phyloP scores from a whole-genome alignment of 1,284 basidiomycete species.

The Cryptococcus neoformans region DNA sequence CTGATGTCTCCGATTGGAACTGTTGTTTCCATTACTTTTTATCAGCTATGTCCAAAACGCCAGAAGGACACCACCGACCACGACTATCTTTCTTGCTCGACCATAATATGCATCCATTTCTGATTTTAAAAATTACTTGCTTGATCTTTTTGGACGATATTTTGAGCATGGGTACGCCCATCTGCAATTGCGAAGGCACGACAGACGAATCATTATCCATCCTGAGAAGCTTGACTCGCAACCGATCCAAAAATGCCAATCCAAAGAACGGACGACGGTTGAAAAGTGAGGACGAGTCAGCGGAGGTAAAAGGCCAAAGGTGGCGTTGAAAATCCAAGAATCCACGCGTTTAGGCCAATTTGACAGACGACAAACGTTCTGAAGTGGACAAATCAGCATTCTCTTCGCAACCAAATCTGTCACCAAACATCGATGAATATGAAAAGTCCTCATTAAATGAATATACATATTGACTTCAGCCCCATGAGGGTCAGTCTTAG shows the following conservation, averaged over 20 bases:
- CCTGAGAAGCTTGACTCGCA: background rate
- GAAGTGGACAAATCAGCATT: too few relatives aligned
- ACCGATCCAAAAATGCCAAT: too few relatives aligned
- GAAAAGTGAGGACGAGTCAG: too few relatives aligned
- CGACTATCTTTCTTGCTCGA: constrained; percentile 71
- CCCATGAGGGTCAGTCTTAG: constrained; percentile 45
- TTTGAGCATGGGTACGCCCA: constrained; percentile 69
- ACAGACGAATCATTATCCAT: constrained; percentile 6
- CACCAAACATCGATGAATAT: background rate
- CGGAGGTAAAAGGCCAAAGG: too few relatives aligned
- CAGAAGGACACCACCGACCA: constrained; percentile 52
- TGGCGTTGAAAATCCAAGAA: too few relatives aligned
- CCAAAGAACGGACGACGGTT: too few relatives aligned
- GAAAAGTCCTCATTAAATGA: constrained; percentile 42
- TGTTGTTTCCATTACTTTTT: constrained; percentile 34
- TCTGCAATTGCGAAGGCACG: constrained; percentile 13
- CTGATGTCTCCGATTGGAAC: constrained; percentile 89
- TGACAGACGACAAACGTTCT: too few relatives aligned
- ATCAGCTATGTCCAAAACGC: background rate
- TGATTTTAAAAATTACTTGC: constrained; percentile 67
- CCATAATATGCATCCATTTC: constrained; percentile 76
- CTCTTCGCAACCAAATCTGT: too few relatives aligned
- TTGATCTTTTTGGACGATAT: constrained; percentile 82
- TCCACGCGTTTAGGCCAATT: too few relatives aligned
- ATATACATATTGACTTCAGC: constrained; percentile 41